A percentile compares a stretch with the other conserved stretches of the same genome.
phyloP scores from a whole-genome alignment of 768 basidiomycete species.

The Naganishia antarctica region DNA sequence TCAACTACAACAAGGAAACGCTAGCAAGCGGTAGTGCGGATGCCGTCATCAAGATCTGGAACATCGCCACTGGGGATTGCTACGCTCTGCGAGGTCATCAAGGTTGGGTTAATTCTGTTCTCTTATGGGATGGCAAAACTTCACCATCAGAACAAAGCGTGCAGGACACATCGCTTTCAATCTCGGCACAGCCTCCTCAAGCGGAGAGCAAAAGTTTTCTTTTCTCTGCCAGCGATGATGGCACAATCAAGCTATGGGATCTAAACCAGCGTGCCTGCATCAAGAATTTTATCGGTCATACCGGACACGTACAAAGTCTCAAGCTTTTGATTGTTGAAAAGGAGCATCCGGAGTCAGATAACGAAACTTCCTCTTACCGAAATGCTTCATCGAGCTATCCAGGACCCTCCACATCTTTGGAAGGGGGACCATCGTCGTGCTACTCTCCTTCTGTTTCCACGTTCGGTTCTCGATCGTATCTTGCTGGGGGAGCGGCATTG shows the following conservation, averaged over 20 bases:
- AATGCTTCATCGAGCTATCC: background rate
- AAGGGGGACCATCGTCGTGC: background rate
- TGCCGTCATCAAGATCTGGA: constrained; percentile 74
- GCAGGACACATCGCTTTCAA: constrained; percentile 33
- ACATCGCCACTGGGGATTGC: constrained; percentile 81
- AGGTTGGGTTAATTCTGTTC: constrained; percentile 95
- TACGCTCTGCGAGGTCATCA: constrained; percentile 87
- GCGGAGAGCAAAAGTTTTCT: constrained; percentile 67
- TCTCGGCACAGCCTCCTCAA: background rate
- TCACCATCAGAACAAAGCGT: constrained; percentile 41
- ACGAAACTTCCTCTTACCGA: background rate
- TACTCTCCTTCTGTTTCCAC: constrained; percentile 6
- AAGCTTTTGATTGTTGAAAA: constrained; percentile 63
- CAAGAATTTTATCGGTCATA: constrained; percentile 78
- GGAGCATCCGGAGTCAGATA: constrained; percentile 22
- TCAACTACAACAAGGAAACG: constrained; percentile 85
- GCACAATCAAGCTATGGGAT: constrained; percentile 91
- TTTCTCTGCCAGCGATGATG: constrained; percentile 94
- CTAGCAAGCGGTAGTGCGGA: constrained; percentile 91
- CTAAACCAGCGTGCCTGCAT: constrained; percentile 72
- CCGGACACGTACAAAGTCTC: constrained; percentile 90
- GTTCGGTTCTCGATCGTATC: background rate
- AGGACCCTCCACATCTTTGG: background rate
- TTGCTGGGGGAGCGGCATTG: too few species aligned
- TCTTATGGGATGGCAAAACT: constrained; percentile 71